phyloP scores from a whole-genome alignment of 805 yeast genomes.

The Dipodascus albidus region DNA sequence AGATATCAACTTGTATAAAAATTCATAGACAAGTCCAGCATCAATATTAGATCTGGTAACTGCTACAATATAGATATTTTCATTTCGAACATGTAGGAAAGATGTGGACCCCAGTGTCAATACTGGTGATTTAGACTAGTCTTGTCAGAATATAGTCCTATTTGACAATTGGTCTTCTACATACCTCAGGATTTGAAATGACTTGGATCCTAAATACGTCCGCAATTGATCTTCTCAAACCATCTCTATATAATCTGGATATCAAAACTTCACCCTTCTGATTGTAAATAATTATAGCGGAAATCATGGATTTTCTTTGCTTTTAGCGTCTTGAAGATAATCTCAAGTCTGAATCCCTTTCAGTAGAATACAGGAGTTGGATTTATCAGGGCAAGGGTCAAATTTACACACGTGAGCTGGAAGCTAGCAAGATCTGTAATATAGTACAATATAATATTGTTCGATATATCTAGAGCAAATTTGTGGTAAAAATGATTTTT shows the following conservation, averaged over 20 bases:
- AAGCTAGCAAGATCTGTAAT: too few relatives aligned
- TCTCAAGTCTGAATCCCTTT: neutral
- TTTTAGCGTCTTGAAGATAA: neutral
- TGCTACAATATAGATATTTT: slow-evolving; percentile 68
- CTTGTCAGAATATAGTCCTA: neutral
- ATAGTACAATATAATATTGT: too few relatives aligned
- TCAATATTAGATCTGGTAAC: slow-evolving; percentile 86
- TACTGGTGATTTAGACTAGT: slow-evolving; percentile 47
- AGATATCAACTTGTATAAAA: slow-evolving; percentile 48
- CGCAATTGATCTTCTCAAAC: slow-evolving; percentile 64
- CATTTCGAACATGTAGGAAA: slow-evolving; percentile 60
- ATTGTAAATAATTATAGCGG: slow-evolving; percentile 71
- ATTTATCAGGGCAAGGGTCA: neutral
- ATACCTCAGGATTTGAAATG: slow-evolving; percentile 46
- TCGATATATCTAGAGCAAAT: too few relatives aligned
- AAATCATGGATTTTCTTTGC: slow-evolving; percentile 61
- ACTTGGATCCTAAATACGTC: slow-evolving; percentile 92
- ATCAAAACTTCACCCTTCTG: slow-evolving; percentile 75
- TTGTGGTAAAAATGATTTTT: too few relatives aligned
- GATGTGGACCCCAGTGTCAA: slow-evolving; percentile 89
- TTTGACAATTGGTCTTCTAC: slow-evolving; percentile 7
- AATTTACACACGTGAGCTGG: too few relatives aligned
- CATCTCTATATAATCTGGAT: slow-evolving; percentile 61
- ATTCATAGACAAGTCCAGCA: slow-evolving; percentile 70
- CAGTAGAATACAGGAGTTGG: neutral